phyloP scores from a whole-genome alignment of 805 yeast genomes.

The Zygotorulaspora sp. region DNA sequence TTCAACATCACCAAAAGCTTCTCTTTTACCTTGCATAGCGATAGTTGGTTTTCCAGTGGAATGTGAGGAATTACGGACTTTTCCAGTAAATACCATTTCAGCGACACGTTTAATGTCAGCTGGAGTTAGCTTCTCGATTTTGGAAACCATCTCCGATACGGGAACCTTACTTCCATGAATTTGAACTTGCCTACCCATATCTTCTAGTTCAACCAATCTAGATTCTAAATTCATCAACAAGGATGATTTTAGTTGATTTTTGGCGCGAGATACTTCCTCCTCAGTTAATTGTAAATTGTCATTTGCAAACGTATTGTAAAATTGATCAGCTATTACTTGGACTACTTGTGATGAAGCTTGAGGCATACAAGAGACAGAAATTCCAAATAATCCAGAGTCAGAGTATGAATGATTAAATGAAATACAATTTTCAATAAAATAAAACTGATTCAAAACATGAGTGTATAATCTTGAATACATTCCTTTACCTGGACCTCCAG shows the following conservation, averaged over 20 bases:
- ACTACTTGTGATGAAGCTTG: conserved; percentile 81
- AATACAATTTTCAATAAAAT: conserved; percentile 82
- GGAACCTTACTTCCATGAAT: conserved; percentile 72
- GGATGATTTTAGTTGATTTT: conserved; percentile 84
- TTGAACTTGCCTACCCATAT: conserved; percentile 90
- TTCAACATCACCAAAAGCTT: conserved; percentile 78
- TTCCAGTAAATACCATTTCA: conserved; percentile 65
- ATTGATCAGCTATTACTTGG: conserved; percentile 68
- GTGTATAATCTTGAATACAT: conserved; percentile 95
- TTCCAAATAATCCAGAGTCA: conserved; percentile 88
- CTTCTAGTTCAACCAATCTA: conserved; percentile 90
- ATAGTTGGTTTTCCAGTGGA: conserved; percentile 72
- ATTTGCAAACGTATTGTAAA: conserved; percentile 45
- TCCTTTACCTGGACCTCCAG: conserved; percentile 99
- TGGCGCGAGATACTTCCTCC: conserved; percentile 80
- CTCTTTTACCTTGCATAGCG: conserved; percentile 85
- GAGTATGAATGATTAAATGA: conserved; percentile 87
- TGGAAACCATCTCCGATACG: conserved; percentile 73
- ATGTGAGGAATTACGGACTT: conserved; percentile 42
- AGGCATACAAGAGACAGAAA: conserved; percentile 78
- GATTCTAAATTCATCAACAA: conserved; percentile 90
- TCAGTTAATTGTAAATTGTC: conserved; percentile 61
- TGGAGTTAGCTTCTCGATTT: conserved; percentile 64
- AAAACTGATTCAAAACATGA: conserved; percentile 83
- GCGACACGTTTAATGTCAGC: conserved; percentile 73